Conservation (phyloP, 805 yeast species). For the Yamadazyma philogaea region DNA sequence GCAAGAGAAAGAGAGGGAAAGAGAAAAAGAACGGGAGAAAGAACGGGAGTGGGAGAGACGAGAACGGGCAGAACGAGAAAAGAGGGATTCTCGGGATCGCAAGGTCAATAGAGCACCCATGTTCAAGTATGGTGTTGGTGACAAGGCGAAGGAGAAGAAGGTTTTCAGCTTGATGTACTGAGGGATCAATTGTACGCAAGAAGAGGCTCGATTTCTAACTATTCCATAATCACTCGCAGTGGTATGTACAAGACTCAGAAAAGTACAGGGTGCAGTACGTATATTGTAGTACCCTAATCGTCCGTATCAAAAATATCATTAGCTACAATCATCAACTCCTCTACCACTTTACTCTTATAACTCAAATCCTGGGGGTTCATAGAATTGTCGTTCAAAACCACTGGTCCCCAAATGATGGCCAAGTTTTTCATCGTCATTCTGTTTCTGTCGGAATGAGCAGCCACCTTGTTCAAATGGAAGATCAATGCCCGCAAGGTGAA, state of each 20-base stretch:
- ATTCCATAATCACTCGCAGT: too few relatives aligned
- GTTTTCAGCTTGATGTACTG: neutral
- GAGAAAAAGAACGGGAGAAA: conserved; percentile 34
- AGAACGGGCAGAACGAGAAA: conserved; percentile 5
- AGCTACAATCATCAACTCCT: conserved; percentile 79
- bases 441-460: conserved; percentile 57
- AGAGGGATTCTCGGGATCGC: conserved; percentile 9
- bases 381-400: conserved; percentile 64
- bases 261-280: neutral
- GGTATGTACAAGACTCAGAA: neutral
- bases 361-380: conserved; percentile 70
- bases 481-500: conserved; percentile 83
- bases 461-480: conserved; percentile 79
- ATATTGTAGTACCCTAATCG: conserved; percentile 14
- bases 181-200: too few relatives aligned
- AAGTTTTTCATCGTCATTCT: conserved; percentile 80
- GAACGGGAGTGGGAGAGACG: conserved; percentile 21
- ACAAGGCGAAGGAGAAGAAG: neutral
- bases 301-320: conserved; percentile 63
- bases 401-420: conserved; percentile 95
- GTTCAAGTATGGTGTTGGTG: conserved; percentile 8
- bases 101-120: conserved; percentile 36
- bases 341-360: conserved; percentile 73
- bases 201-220: too few relatives aligned
- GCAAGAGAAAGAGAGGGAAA: conserved; percentile 12